These are phyloP conservation scores for Populus euphratica DNA, from an alignment of 345 rosid species.

Conservation along the genomic window DNA sequence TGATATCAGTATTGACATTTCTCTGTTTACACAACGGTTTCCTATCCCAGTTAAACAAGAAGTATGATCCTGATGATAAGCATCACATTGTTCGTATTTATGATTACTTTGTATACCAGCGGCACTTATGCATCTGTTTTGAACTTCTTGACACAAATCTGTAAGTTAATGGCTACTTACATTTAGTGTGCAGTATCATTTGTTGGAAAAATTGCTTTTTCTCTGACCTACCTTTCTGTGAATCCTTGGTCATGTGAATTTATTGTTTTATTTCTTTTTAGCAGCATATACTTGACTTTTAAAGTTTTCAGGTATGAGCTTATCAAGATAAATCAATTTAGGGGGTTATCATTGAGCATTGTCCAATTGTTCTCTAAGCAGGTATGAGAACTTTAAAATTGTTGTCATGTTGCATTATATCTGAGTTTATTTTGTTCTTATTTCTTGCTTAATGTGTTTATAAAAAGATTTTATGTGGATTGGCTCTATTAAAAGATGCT, in stretches of 20 bases:
- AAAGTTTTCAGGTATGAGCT: conserved; percentile 76
- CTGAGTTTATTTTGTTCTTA: conserved; percentile 8
- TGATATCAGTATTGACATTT: conserved; percentile 5
- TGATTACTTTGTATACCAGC: conserved; percentile 80
- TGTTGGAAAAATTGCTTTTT: conserved; percentile 8
- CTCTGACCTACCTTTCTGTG: background rate
- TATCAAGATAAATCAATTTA: conserved; percentile 86
- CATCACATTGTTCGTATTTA: conserved; percentile 97
- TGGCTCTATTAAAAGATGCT: conserved; percentile 91
- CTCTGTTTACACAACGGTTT: conserved; percentile 17
- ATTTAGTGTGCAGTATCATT: conserved; percentile 1
- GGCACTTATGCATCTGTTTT: conserved; percentile 92
- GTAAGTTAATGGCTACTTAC: conserved; percentile 44
- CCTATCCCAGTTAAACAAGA: conserved; percentile 75
- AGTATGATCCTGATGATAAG: conserved; percentile 97
- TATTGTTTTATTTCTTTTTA: conserved; percentile 14
- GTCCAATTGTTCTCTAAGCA: conserved; percentile 96
- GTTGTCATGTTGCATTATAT: conserved; percentile 6
- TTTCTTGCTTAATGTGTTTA: conserved; percentile 13
- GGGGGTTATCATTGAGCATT: conserved; percentile 92
- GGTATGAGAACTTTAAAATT: conserved; percentile 39
- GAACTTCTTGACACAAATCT: conserved; percentile 94
- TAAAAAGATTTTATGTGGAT: conserved; percentile 74
- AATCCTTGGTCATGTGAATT: background rate
- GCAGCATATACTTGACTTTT: conserved; percentile 30